These are phyloP conservation scores for Anethum foeniculum DNA, from an alignment of 140 eudicot genomes.

Conservation along the genomic window DNA sequence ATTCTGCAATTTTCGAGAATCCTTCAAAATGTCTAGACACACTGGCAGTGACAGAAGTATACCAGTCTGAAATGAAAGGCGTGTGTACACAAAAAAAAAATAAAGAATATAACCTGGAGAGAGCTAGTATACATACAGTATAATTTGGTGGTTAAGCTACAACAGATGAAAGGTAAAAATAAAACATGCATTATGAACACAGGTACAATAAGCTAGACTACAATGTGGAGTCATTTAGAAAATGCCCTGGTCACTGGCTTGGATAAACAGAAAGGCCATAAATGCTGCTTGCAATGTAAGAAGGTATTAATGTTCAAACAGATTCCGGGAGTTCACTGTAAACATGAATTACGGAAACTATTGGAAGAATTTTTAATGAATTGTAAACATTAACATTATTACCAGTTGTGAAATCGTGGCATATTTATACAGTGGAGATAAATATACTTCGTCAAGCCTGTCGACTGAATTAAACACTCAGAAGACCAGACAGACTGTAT, in stretches of 20 bases:
- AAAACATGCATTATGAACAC: background rate
- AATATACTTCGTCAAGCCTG: slow-evolving; percentile 37
- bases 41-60: background rate
- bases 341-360: background rate
- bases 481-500: slow-evolving; percentile 39
- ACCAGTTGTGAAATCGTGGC: slow-evolving; percentile 31
- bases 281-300: background rate
- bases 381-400: slow-evolving; percentile 28
- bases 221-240: background rate
- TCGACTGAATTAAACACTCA: slow-evolving; percentile 44
- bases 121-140: background rate
- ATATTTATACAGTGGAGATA: slow-evolving; percentile 20
- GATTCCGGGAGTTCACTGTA: background rate
- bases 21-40: background rate
- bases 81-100: too few relatives aligned
- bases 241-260: background rate
- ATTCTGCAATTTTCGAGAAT: background rate
- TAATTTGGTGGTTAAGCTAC: too few relatives aligned
- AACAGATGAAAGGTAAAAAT: too few relatives aligned
- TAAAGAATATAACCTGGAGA: background rate
- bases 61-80: background rate
- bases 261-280: background rate
- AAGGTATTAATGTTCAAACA: background rate
- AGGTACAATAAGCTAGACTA: background rate
- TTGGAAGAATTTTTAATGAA: background rate